These are phyloP conservation scores for Eimeria maxima DNA, from an alignment of 169 alveolate genomes.

Conservation along the genomic window DNA sequence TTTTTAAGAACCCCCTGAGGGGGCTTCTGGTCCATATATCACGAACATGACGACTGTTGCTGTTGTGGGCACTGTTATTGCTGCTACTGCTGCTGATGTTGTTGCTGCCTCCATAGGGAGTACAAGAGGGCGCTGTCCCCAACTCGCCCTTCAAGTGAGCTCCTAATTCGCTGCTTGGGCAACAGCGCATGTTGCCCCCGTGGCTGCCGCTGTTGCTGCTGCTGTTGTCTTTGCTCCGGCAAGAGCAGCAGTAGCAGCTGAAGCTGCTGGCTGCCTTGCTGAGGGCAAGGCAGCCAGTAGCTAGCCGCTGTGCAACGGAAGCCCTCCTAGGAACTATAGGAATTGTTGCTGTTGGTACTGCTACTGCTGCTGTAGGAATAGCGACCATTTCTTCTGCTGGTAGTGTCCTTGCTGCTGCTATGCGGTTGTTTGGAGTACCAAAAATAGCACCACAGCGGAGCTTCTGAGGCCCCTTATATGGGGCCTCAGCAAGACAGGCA, in stretches of 20 bases:
- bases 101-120: no score
- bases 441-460: slow-evolving; percentile 12
- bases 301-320: background rate
- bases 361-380: no score
- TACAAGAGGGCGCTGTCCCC: no score
- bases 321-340: background rate
- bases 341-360: slow-evolving; percentile 16
- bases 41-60: no score
- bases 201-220: background rate
- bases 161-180: background rate
- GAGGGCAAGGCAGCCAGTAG: no score
- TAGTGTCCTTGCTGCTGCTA: slow-evolving; percentile 21
- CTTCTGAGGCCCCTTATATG: background rate
- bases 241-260: slow-evolving; percentile 16
- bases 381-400: slow-evolving; percentile 32
- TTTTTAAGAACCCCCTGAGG: background rate
- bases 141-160: no score
- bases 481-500: background rate
- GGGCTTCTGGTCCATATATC: background rate
- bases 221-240: background rate
- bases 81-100: no score
- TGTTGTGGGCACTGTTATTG: no score
- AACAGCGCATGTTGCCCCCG: background rate
- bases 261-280: background rate
- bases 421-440: background rate